Evolutionary conservation across 1,284 basidiomycete genomes (phyloP), one percentile per base, ranked within the genome.

Genomic region (Leccinum pachyderme): DNA sequence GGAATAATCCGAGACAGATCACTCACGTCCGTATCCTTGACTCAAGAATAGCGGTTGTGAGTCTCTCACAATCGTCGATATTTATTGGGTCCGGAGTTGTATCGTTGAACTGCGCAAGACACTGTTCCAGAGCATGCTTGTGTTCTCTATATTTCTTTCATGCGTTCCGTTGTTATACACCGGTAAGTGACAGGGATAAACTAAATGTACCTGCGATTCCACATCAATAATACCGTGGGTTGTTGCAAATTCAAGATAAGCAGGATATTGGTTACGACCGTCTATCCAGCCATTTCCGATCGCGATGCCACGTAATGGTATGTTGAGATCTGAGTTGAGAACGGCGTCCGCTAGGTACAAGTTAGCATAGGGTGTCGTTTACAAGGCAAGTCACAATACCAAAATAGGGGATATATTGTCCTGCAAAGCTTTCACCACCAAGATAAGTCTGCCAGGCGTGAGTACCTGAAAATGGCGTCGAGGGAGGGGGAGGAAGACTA

Each of bases 201-300:
- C 47, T 24, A 41, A 47, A 71, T 78, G 54, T 65, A 90, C 91
- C 47, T 84, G 79, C 1, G 91, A 86, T 27, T 85, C 84, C 59
- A 82, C 78, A 62, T 90, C 86, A 53, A 98, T 76, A 24, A 98
- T 73, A 0, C 88, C 87, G 50, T 90, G 85, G 59, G 90, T 84
- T 53, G 93, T 81, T 8, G 89, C 87, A 69, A 90, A 98, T 59
- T 98, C 93, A 51, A 95, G 76, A 70, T 94, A 98, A 9, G 93
- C 82, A 7, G 93, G 88, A 70, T 97, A 98, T 75, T 99, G 97
- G 56, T 80, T 77, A 51, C 83, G 80, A 0, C 89, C 89, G 71
- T 98, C 95, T 54, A 98, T 95, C 93, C 95, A 98, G 3, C 95
- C 96, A 72, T 99, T 99, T 8, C 96, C 96, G 54, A 99, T 98